Conservation (phyloP, 129 eudicot species). For the Ambrosia trifida region DNA sequence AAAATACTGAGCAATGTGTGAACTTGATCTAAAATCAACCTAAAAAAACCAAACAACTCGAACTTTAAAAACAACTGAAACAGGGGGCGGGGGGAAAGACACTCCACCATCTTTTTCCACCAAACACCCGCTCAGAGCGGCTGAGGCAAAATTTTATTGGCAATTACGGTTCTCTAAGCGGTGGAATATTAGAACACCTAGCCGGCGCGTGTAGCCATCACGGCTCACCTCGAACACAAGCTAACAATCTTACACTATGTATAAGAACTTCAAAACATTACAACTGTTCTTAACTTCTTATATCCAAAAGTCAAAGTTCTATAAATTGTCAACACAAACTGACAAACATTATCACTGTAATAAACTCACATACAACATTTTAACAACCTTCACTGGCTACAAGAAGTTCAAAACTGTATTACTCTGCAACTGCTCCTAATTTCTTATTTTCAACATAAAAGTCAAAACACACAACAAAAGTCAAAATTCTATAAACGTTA, state of each 20-base stretch:
- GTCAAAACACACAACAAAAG: constrained; percentile 16
- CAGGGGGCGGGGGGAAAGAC: no score
- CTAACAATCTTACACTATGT: no score
- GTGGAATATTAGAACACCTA: no score
- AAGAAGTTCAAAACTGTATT: constrained; percentile 8
- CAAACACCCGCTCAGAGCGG: no score
- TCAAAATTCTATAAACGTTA: neutral
- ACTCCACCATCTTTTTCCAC: no score
- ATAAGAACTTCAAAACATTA: neutral
- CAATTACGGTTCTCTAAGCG: no score
- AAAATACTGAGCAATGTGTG: no score
- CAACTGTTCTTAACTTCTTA: neutral
- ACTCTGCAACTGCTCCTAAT: constrained; percentile 13
- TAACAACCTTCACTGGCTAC: constrained; percentile 5
- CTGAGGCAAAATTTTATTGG: no score
- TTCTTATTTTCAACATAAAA: neutral
- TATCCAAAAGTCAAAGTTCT: neutral
- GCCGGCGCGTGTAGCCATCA: no score
- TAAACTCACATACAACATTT: constrained; percentile 6
- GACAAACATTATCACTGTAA: constrained; percentile 3
- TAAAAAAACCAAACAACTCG: no score
- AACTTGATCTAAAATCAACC: no score
- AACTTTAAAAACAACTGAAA: no score
- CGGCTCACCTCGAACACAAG: constrained; percentile 2
- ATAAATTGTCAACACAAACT: neutral